These are phyloP conservation scores for Spiromastix sp. DNA, from an alignment of 2,329 filamentous ascomycete genomes.

Conservation along the genomic window DNA sequence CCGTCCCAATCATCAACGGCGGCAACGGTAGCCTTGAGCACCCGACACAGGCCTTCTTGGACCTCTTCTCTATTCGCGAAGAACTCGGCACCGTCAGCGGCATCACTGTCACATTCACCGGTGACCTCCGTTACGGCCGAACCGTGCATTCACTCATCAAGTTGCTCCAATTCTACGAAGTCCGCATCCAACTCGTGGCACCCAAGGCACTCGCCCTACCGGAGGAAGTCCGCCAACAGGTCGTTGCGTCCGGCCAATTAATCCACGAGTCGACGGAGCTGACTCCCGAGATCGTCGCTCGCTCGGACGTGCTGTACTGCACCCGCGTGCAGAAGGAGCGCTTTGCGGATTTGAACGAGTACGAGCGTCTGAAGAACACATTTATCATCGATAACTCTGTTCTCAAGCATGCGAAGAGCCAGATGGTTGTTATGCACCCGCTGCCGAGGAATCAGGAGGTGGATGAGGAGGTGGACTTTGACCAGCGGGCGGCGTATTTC, in stretches of 20 bases:
- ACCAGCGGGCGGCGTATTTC: slow-evolving; percentile 94
- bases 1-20: slow-evolving; percentile 90
- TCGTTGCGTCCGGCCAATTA: slow-evolving; percentile 66
- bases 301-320: slow-evolving; percentile 90
- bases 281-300: slow-evolving; percentile 75
- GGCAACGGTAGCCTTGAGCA: slow-evolving; percentile 95
- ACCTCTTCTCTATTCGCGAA: slow-evolving; percentile 96
- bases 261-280: slow-evolving; percentile 64
- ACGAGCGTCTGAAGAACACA: slow-evolving; percentile 77
- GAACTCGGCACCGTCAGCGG: slow-evolving; percentile 93
- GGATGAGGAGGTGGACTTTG: slow-evolving; percentile 91
- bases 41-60: slow-evolving; percentile 92
- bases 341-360: slow-evolving; percentile 70
- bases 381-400: slow-evolving; percentile 87
- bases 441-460: slow-evolving; percentile 90
- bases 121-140: slow-evolving; percentile 85
- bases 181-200: slow-evolving; percentile 82
- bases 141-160: slow-evolving; percentile 93
- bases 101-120: slow-evolving; percentile 89
- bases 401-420: slow-evolving; percentile 80
- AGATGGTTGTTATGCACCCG: slow-evolving; percentile 93
- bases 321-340: slow-evolving; percentile 95
- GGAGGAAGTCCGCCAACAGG: slow-evolving; percentile 58
- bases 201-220: slow-evolving; percentile 72
- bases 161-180: slow-evolving; percentile 89